Conservation (phyloP, 2,329 filamentous ascomycete species). For the Erysiphe pulchra region DNA sequence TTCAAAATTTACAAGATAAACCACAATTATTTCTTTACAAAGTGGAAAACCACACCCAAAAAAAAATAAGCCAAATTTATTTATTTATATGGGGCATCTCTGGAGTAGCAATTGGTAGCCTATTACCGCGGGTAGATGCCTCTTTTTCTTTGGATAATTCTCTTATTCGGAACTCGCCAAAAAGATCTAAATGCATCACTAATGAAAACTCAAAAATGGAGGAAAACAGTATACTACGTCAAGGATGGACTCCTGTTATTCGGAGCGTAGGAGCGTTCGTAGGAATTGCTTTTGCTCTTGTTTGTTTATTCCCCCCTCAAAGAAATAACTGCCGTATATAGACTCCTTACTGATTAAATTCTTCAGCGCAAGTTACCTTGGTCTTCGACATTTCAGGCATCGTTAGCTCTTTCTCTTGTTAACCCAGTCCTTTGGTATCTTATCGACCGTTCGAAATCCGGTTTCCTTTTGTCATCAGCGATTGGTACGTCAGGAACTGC, state of each 20-base stretch:
- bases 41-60: conserved; percentile 18
- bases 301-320: conserved; percentile 20
- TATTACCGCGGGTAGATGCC: conserved; percentile 65
- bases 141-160: conserved; percentile 24
- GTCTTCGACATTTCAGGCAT: conserved; percentile 86
- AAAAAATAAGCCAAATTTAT: conserved; percentile 34
- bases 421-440: conserved; percentile 94
- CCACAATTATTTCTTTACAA: conserved; percentile 36
- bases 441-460: conserved; percentile 69
- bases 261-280: conserved; percentile 45
- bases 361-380: conserved; percentile 63
- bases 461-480: conserved; percentile 51
- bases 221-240: conserved; percentile 18
- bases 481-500: conserved; percentile 53
- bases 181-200: neutral
- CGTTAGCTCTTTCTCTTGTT: conserved; percentile 63
- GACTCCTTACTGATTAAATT: conserved; percentile 2
- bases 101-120: conserved; percentile 50
- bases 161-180: conserved; percentile 1
- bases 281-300: conserved; percentile 58
- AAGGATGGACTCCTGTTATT: conserved; percentile 52
- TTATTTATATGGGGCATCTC: conserved; percentile 58
- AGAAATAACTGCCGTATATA: neutral
- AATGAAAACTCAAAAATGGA: conserved; percentile 3
- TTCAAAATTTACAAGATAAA: conserved; percentile 53